phyloP scores from a whole-genome alignment of 108 stramenopile genomes.

The Nitzschia sp. region DNA sequence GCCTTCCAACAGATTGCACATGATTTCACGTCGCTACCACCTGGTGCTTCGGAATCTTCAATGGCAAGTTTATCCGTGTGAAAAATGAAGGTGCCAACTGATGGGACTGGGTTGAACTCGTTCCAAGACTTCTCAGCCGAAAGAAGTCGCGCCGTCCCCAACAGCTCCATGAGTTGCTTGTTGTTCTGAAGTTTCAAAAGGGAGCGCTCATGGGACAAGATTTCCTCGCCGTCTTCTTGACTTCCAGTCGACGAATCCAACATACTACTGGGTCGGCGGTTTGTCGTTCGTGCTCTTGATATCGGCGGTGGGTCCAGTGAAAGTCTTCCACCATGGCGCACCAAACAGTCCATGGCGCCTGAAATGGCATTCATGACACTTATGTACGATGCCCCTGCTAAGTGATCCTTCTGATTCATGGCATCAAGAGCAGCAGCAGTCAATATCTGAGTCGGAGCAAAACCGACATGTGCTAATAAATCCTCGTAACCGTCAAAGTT shows the following conservation, averaged over 20 bases:
- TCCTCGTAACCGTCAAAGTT: conserved; percentile 32
- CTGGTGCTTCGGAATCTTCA: conserved; percentile 56
- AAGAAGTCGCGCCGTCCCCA: conserved; percentile 52
- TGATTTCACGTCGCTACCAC: conserved; percentile 68
- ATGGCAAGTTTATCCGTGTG: conserved; percentile 34
- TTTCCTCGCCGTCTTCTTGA: not conserved
- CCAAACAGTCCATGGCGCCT: conserved; percentile 41
- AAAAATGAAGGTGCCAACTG: conserved; percentile 4
- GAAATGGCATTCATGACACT: conserved; percentile 36
- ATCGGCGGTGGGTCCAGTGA: conserved; percentile 56
- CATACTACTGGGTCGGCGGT: conserved; percentile 28
- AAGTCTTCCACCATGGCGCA: conserved; percentile 59
- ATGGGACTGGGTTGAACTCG: conserved; percentile 19
- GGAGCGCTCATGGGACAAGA: conserved; percentile 16
- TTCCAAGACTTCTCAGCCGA: conserved; percentile 40
- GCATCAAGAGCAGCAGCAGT: conserved; percentile 46
- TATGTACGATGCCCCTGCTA: conserved; percentile 24
- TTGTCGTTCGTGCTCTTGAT: conserved; percentile 29
- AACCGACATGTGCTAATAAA: conserved; percentile 56
- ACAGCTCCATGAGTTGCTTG: conserved; percentile 38
- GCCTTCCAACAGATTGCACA: conserved; percentile 86
- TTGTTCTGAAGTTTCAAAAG: conserved; percentile 49
- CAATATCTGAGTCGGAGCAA: conserved; percentile 79
- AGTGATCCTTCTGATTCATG: conserved; percentile 13
- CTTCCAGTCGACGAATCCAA: not conserved